phyloP scores from a whole-genome alignment of 2,329 filamentous ascomycete genomes.

The Ascocoryne sarcoides region DNA sequence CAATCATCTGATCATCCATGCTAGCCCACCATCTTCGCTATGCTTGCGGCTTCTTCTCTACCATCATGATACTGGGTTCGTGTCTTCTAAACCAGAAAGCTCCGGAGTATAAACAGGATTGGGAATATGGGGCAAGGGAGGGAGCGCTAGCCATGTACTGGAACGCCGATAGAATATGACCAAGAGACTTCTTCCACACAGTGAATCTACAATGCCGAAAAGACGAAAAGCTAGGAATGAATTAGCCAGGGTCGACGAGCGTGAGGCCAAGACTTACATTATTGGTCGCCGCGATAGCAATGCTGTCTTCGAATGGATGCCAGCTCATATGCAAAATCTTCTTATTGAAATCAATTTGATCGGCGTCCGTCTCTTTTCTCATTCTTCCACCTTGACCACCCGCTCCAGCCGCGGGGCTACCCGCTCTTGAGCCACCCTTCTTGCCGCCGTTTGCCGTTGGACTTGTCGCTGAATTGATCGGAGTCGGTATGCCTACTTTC shows the following conservation, averaged over 20 bases:
- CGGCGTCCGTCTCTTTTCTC: slow-evolving; percentile 97
- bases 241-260: slow-evolving; percentile 8
- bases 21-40: slow-evolving; percentile 6
- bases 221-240: slow-evolving; percentile 58
- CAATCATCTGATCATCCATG: slow-evolving; percentile 16
- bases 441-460: slow-evolving; percentile 60
- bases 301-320: slow-evolving; percentile 99
- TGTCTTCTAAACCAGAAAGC: not conserved
- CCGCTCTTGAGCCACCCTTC: slow-evolving; percentile 79
- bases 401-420: slow-evolving; percentile 69
- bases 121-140: slow-evolving; percentile 16
- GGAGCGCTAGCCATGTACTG: slow-evolving; percentile 22
- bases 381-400: slow-evolving; percentile 80
- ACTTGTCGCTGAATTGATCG: slow-evolving; percentile 78
- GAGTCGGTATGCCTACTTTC: slow-evolving; percentile 96
- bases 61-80: slow-evolving; percentile 13
- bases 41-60: slow-evolving; percentile 17
- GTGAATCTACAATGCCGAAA: slow-evolving; percentile 57
- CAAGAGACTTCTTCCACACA: slow-evolving; percentile 22
- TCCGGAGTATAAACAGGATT: slow-evolving; percentile 9
- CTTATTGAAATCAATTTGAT: slow-evolving; percentile 99
- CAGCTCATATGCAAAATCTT: slow-evolving; percentile 99
- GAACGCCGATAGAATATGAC: slow-evolving; percentile 27
- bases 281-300: slow-evolving; percentile 98
- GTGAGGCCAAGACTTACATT: slow-evolving; percentile 60